Evolutionary conservation across 2,329 filamentous ascomycete species (phyloP).

Genomic region (Botrytis aclada): DNA sequence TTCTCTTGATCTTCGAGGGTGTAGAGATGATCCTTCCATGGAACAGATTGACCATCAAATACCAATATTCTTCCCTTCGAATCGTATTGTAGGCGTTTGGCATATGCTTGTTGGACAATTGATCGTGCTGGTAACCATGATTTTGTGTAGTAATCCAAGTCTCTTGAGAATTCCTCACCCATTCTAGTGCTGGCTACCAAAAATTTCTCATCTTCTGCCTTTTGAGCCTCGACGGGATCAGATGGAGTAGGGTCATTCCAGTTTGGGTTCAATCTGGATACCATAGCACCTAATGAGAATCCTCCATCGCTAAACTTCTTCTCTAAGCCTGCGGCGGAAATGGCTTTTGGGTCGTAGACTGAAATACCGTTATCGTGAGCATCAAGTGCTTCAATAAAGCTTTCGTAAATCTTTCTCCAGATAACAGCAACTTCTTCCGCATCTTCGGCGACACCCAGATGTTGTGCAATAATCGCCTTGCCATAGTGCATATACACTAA

Average conservation of each 20-base stretch:
- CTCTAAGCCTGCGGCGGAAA: conserved; percentile 68
- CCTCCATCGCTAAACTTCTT: conserved; percentile 82
- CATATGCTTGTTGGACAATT: conserved; percentile 74
- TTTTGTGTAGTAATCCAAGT: conserved; percentile 69
- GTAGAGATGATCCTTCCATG: conserved; percentile 97
- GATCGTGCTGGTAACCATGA: conserved; percentile 87
- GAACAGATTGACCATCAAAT: conserved; percentile 71
- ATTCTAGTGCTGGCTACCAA: conserved; percentile 74
- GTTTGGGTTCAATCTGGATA: conserved; percentile 74
- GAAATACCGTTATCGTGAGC: conserved; percentile 96
- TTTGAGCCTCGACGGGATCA: conserved; percentile 59
- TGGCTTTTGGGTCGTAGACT: conserved; percentile 68
- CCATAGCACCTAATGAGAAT: conserved; percentile 80
- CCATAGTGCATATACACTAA: conserved; percentile 97
- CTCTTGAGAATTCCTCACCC: conserved; percentile 81
- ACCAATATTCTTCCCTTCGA: conserved; percentile 76
- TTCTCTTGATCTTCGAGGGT: conserved; percentile 67
- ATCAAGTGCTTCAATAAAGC: conserved; percentile 93
- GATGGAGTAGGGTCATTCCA: conserved; percentile 65
- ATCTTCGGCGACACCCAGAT: conserved; percentile 59
- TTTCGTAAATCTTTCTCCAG: conserved; percentile 85
- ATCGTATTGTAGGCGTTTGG: conserved; percentile 64
- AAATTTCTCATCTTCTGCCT: conserved; percentile 79
- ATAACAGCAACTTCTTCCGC: conserved; percentile 68
- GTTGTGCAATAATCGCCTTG: conserved; percentile 71